Evolutionary conservation across 2,329 filamentous ascomycete genomes (phyloP), one percentile per base, ranked within the genome.

Genomic region (Drechslerella stenobrocha): DNA sequence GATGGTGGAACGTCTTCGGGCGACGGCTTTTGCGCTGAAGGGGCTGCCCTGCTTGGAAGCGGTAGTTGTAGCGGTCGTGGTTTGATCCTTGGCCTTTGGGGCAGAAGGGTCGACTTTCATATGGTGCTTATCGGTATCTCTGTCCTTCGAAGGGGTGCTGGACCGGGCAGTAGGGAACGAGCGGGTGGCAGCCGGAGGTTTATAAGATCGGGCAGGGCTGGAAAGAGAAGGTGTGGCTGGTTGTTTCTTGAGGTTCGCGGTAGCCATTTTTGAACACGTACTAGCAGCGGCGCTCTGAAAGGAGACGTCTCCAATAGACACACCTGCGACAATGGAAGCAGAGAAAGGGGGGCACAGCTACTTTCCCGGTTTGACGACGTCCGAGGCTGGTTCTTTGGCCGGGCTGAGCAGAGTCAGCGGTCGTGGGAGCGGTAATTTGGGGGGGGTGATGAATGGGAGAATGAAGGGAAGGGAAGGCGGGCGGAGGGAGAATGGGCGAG

Each of bases 1-100:
- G 30, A 64, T 56, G 26, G 53, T 34, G n/a, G 63, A 60, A 13
- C 52, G 53, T 47, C 72, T 67, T 52, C 72, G 72, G 44, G 70
- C 53, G 48, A 72, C 72, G 2, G 71, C 70, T 26, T 72, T 72
- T 9, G 72, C 72, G 64, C 72, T 73, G 45, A 73, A 71, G 26
- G 72, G 72, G 7, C 69, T 71, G 23, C 65, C 69, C 37, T 67
- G 55, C 52, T 58, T 67, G 50, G 51, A 51, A 34, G 30, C 13
- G 26, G 64, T 20, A 2, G 46, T 58, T 20, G 67, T 60, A 37
- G 69, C 66, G 15, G 70, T 64, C 11, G 70, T 20, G 18, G 24
- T 47, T 8, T 24, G 8, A 6, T 50, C 46, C 30, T 28, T 50
- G 63, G 72, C 42, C 70, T 70, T 32, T 63, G 70, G 18, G 71